These are phyloP conservation scores for Paramecium biaurelia DNA, from an alignment of 73 alveolate genomes.

Conservation along the genomic window DNA sequence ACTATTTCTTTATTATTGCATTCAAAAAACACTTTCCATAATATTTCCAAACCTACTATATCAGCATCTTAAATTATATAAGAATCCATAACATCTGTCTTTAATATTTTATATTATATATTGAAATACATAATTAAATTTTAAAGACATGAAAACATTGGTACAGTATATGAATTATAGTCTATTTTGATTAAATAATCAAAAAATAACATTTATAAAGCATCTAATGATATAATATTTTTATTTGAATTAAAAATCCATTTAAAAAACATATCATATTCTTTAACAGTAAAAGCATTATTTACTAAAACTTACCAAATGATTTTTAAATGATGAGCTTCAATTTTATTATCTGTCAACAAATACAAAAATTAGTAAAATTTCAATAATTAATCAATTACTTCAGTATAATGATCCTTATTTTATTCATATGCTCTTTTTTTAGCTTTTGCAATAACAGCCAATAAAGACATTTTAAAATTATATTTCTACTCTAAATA, in stretches of 20 bases:
- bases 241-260: background rate
- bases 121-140: constrained; percentile 11
- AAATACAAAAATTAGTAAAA: background rate
- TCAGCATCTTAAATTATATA: background rate
- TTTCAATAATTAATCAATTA: background rate
- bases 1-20: constrained; percentile 15
- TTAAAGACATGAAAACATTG: background rate
- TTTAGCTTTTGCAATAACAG: background rate
- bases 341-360: constrained; percentile 12
- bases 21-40: constrained; percentile 15
- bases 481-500: background rate
- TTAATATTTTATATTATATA: background rate
- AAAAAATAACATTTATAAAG: constrained; percentile 4
- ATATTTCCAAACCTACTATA: constrained; percentile 2
- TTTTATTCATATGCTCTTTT: background rate
- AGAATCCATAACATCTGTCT: background rate
- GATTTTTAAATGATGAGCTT: background rate
- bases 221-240: background rate
- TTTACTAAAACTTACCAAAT: constrained; percentile 8
- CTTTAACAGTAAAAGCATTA: background rate
- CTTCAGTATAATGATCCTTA: background rate
- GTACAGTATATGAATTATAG: constrained; percentile 24
- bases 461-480: constrained; percentile 20
- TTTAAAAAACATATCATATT: constrained; percentile 15
- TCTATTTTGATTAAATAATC: constrained; percentile 25